phyloP scores from a whole-genome alignment of 2,329 filamentous ascomycete species.

The Epichloe uncinata region DNA sequence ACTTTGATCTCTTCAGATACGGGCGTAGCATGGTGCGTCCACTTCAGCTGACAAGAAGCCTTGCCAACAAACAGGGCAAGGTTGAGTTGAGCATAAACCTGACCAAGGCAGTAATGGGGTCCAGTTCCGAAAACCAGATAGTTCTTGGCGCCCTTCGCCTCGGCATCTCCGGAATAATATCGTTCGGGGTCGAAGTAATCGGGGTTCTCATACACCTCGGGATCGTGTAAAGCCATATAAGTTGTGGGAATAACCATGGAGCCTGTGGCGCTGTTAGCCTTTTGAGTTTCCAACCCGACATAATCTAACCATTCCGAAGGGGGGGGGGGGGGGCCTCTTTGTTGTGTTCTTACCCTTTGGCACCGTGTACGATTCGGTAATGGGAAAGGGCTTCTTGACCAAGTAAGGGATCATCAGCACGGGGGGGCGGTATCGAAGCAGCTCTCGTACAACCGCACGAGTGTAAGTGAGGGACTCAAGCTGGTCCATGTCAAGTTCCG shows the following conservation, averaged over 20 bases:
- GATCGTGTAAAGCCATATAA: slow-evolving; percentile 82
- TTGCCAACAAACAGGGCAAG: slow-evolving; percentile 83
- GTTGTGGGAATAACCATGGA: slow-evolving; percentile 91
- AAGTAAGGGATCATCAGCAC: slow-evolving; percentile 96
- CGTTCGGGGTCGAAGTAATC: slow-evolving; percentile 83
- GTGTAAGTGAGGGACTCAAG: too few species aligned
- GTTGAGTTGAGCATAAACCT: slow-evolving; percentile 82
- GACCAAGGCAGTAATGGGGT: slow-evolving; percentile 91
- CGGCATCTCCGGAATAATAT: slow-evolving; percentile 81
- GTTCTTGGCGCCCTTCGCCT: slow-evolving; percentile 80
- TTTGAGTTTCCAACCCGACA: background rate
- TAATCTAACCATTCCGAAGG: background rate
- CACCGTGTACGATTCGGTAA: slow-evolving; percentile 77
- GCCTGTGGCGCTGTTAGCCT: slow-evolving; percentile 28
- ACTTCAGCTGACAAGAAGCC: slow-evolving; percentile 75
- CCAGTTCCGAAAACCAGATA: slow-evolving; percentile 93
- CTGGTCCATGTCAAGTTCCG: too few species aligned
- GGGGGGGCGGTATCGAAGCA: background rate
- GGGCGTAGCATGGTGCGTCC: slow-evolving; percentile 77
- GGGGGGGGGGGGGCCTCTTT: too few species aligned
- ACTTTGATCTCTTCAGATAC: slow-evolving; percentile 91
- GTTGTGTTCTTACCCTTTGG: slow-evolving; percentile 52
- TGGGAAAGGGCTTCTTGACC: slow-evolving; percentile 88
- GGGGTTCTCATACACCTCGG: slow-evolving; percentile 81
- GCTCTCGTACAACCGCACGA: too few species aligned